phyloP scores from a whole-genome alignment of 2,329 filamentous ascomycete genomes.

The Colletotrichum destructivum region DNA sequence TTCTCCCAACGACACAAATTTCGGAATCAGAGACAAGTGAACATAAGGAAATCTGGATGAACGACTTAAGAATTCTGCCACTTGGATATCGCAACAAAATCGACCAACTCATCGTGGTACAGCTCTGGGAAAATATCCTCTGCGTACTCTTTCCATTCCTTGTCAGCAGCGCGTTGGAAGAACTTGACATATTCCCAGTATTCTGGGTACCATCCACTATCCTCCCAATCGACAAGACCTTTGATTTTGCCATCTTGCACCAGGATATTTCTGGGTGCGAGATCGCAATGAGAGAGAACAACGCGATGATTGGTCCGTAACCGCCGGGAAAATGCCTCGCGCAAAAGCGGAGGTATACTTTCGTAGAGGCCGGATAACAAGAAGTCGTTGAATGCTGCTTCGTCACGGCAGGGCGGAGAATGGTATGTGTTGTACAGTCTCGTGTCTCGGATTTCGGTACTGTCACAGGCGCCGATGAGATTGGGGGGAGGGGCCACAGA shows the following conservation, averaged over 20 bases:
- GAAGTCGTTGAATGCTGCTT: conserved; percentile 48
- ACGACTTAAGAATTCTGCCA: conserved; percentile 45
- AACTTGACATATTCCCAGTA: conserved; percentile 57
- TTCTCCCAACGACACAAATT: no score
- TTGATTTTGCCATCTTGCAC: conserved; percentile 54
- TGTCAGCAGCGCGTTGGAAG: conserved; percentile 44
- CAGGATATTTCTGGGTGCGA: conserved; percentile 62
- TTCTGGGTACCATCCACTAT: conserved; percentile 62
- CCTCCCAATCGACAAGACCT: conserved; percentile 64
- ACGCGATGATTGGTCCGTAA: conserved; percentile 49
- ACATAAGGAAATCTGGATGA: no score
- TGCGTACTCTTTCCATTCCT: conserved; percentile 46
- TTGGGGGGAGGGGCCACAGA: conserved; percentile 43
- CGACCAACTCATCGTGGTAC: conserved; percentile 48
- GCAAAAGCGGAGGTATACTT: conserved; percentile 43
- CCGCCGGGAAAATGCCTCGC: conserved; percentile 45
- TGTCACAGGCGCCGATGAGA: conserved; percentile 48
- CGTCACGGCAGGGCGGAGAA: conserved; percentile 44
- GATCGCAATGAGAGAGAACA: conserved; percentile 67
- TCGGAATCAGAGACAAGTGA: no score
- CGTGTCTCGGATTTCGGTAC: conserved; percentile 47
- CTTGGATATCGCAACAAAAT: conserved; percentile 47
- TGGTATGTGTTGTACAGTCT: conserved; percentile 44
- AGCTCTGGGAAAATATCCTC: conserved; percentile 47
- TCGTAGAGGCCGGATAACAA: conserved; percentile 43